Evolutionary conservation across 108 stramenopile genomes (phyloP).

Genomic region (Heterococcus sp.): DNA sequence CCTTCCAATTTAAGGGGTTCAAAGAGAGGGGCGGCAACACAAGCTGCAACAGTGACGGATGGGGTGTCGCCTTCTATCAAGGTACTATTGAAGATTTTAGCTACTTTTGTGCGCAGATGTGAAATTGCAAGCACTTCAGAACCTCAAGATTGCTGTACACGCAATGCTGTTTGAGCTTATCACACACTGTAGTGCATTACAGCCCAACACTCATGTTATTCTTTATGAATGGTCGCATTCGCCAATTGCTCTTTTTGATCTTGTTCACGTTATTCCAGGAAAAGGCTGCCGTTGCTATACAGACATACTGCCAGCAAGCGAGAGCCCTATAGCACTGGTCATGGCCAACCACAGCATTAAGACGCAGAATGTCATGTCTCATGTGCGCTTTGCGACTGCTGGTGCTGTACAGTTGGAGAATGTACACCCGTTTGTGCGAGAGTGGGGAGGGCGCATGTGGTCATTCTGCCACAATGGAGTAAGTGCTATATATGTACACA

Average conservation of each 20-base stretch:
- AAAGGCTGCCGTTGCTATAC: constrained; percentile 69
- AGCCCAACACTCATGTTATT: no score
- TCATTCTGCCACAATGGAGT: not conserved
- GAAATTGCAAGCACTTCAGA: no score
- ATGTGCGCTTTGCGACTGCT: constrained; percentile 81
- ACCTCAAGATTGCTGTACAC: no score
- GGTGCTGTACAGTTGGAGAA: constrained; percentile 73
- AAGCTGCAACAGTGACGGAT: constrained; percentile 76
- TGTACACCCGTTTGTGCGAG: constrained; percentile 83
- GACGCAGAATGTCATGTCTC: constrained; percentile 79
- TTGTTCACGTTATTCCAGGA: no score
- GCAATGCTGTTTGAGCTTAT: no score
- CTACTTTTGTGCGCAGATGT: no score
- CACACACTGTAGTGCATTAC: no score
- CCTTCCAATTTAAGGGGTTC: constrained; percentile 73
- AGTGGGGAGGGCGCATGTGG: constrained; percentile 61
- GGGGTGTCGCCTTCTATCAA: constrained; percentile 78
- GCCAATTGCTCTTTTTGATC: no score
- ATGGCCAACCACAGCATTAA: constrained; percentile 73
- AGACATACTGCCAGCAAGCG: constrained; percentile 65
- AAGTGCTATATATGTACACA: not conserved
- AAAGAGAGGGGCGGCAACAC: constrained; percentile 73
- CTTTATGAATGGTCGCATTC: no score
- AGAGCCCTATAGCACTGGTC: constrained; percentile 71
- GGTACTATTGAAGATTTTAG: no score